Conservation (phyloP, 1,284 basidiomycete species). For the Sanguinoderma infundibulare region DNA sequence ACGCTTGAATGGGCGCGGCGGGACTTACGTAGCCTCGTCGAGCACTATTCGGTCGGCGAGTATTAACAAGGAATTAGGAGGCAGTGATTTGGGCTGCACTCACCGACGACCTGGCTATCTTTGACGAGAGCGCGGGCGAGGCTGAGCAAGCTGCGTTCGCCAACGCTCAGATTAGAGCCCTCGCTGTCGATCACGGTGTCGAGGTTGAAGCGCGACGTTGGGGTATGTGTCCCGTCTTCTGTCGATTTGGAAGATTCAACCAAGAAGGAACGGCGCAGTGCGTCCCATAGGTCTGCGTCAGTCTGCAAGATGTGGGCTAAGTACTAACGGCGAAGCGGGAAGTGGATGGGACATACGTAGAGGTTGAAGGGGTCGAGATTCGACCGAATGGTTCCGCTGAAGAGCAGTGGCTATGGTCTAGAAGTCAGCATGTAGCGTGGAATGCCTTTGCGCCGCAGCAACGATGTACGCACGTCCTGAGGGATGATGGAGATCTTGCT, state of each 20-base stretch:
- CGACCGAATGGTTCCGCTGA: constrained; percentile 32
- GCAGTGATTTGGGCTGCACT: no score
- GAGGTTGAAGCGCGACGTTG: constrained; percentile 55
- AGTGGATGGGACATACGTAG: no score
- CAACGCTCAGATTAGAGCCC: constrained; percentile 78
- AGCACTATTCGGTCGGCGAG: constrained; percentile 23
- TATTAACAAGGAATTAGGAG: neutral
- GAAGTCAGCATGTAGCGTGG: neutral
- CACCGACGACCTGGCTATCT: constrained; percentile 68
- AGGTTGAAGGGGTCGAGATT: constrained; percentile 32
- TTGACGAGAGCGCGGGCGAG: constrained; percentile 76
- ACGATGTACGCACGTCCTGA: constrained; percentile 69
- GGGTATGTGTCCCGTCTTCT: constrained; percentile 29
- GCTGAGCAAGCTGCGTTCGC: constrained; percentile 80
- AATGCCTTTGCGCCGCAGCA: neutral
- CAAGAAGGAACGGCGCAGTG: constrained; percentile 79
- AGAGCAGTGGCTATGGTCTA: constrained; percentile 24
- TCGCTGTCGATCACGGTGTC: constrained; percentile 87
- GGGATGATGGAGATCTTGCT: constrained; percentile 83
- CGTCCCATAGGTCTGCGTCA: constrained; percentile 83
- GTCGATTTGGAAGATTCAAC: constrained; percentile 48
- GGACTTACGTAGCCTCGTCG: constrained; percentile 39
- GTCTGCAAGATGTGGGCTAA: constrained; percentile 50
- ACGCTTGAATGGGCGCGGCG: neutral
- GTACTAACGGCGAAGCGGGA: no score